Evolutionary conservation across 2,329 filamentous ascomycete species (phyloP).

Genomic region (Aspergillus phoenicis): DNA sequence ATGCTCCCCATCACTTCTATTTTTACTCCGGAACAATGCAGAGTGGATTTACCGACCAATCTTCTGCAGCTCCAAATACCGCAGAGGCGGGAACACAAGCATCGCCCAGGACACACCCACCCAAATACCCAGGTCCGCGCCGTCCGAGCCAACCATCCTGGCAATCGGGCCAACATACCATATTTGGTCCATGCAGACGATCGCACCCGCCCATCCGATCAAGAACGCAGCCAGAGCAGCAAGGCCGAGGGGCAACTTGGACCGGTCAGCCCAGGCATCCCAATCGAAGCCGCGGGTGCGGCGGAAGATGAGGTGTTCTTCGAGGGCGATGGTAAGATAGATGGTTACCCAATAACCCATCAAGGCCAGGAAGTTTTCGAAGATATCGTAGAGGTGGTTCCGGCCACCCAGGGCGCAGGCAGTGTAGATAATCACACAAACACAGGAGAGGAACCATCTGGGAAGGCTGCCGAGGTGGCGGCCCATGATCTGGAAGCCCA

Average conservation of each 20-base stretch:
- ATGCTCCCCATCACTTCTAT: background rate
- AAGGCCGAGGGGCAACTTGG: conserved; percentile 38
- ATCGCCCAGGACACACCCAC: conserved; percentile 28
- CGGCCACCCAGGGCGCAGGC: conserved; percentile 41
- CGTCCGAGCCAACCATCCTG: conserved; percentile 29
- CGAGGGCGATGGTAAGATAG: conserved; percentile 39
- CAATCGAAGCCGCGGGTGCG: conserved; percentile 39
- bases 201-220: conserved; percentile 34
- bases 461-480: conserved; percentile 34
- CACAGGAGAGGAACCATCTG: conserved; percentile 40
- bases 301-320: conserved; percentile 45
- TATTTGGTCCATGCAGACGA: conserved; percentile 36
- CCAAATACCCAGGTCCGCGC: conserved; percentile 28
- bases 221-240: conserved; percentile 36
- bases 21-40: background rate
- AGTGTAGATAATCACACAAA: conserved; percentile 40
- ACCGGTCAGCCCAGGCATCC: conserved; percentile 37
- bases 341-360: conserved; percentile 46
- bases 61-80: conserved; percentile 28
- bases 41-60: conserved; percentile 16
- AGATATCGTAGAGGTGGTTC: conserved; percentile 40
- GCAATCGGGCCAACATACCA: conserved; percentile 37
- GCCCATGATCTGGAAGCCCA: conserved; percentile 41
- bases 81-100: conserved; percentile 28
- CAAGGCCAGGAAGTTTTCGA: conserved; percentile 43